Evolutionary conservation across 2,329 filamentous ascomycete genomes (phyloP).

Genomic region (Verticillium nonalfalfae): DNA sequence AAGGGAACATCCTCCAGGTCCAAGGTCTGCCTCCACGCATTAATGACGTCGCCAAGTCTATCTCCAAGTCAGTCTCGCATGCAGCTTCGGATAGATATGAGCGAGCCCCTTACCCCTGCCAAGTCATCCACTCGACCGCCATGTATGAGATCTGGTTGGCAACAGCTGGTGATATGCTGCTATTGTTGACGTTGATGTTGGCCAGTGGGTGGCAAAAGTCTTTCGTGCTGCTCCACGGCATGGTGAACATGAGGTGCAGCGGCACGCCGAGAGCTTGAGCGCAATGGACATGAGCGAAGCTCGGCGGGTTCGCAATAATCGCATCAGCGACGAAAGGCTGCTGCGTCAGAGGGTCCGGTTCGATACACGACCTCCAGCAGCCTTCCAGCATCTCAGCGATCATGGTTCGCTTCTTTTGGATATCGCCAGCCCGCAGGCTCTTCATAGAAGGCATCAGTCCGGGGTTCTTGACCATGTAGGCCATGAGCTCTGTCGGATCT

Average conservation of each 20-base stretch:
- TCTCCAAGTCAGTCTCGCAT: background rate
- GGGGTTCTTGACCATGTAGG: constrained; percentile 22
- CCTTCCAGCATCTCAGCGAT: constrained; percentile 17
- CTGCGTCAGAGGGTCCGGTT: constrained; percentile 7
- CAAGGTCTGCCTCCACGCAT: constrained; percentile 60
- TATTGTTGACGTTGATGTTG: constrained; percentile 61
- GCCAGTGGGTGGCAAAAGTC: constrained; percentile 68
- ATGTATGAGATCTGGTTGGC: constrained; percentile 67
- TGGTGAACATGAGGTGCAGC: constrained; percentile 46
- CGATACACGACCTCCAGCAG: constrained; percentile 17
- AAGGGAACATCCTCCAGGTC: constrained; percentile 62
- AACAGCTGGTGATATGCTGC: constrained; percentile 38
- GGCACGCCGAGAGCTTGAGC: constrained; percentile 36
- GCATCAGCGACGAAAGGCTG: constrained; percentile 40
- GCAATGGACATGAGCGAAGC: constrained; percentile 42
- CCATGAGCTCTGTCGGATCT: constrained; percentile 36
- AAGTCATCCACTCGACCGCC: constrained; percentile 69
- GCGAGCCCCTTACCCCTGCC: constrained; percentile 49
- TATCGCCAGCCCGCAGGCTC: constrained; percentile 17
- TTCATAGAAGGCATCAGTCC: constrained; percentile 19
- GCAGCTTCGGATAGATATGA: background rate
- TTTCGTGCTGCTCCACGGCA: constrained; percentile 71
- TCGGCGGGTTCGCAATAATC: constrained; percentile 44
- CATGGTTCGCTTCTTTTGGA: constrained; percentile 17
- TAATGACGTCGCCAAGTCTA: constrained; percentile 64